Conservation (phyloP, 192 early-diverging fungal genomes). For the Coemansia sp. region DNA sequence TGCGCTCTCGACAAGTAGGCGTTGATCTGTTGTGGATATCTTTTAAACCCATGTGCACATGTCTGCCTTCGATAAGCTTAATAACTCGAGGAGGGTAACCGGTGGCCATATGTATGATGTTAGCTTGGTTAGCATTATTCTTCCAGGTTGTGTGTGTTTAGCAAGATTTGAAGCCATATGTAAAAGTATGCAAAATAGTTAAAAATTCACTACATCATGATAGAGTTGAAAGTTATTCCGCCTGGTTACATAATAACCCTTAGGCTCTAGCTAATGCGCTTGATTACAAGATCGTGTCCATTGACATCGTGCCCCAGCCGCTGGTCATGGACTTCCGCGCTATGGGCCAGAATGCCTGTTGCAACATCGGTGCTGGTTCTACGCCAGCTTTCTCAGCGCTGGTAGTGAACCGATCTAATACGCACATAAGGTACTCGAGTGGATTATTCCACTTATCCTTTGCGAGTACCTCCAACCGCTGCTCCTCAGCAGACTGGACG, state of each 20-base stretch:
- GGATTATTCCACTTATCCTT: slow-evolving; percentile 52
- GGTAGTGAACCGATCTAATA: slow-evolving; percentile 40
- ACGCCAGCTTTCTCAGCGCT: slow-evolving; percentile 41
- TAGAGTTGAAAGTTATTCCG: background rate
- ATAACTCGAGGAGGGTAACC: too few relatives aligned
- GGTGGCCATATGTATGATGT: too few relatives aligned
- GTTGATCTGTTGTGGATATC: background rate
- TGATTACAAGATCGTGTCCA: slow-evolving; percentile 35
- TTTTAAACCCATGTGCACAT: background rate
- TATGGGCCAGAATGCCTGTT: slow-evolving; percentile 54
- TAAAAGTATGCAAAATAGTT: background rate
- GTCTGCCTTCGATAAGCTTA: background rate
- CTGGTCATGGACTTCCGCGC: slow-evolving; percentile 44
- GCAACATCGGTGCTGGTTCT: slow-evolving; percentile 46
- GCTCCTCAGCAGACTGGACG: slow-evolving; percentile 26
- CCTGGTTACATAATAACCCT: too few relatives aligned
- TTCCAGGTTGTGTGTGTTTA: background rate
- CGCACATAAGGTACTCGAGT: slow-evolving; percentile 52
- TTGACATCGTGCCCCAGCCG: slow-evolving; percentile 43
- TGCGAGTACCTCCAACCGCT: slow-evolving; percentile 35
- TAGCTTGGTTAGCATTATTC: background rate
- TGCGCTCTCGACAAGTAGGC: slow-evolving; percentile 16
- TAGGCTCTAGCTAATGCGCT: too few relatives aligned
- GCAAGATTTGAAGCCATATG: too few relatives aligned
- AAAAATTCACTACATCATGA: background rate